Evolutionary conservation across 2,329 filamentous ascomycete genomes (phyloP).

Genomic region (Didymella segeticola): DNA sequence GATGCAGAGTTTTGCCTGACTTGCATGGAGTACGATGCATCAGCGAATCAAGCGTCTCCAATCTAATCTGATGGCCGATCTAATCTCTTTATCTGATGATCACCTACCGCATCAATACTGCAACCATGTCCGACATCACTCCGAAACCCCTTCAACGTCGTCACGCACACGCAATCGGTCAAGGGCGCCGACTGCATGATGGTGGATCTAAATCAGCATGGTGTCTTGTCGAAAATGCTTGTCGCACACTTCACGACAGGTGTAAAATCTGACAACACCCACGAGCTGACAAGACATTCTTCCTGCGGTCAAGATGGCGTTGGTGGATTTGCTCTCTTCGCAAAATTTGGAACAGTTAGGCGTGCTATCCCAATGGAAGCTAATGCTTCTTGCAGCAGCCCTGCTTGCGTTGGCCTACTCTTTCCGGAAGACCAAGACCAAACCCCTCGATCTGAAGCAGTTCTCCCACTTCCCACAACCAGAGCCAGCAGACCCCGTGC

Average conservation of each 20-base stretch:
- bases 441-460: constrained; percentile 18
- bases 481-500: constrained; percentile 20
- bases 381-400: neutral
- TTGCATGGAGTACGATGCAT: neutral
- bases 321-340: neutral
- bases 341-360: neutral
- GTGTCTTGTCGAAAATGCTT: neutral
- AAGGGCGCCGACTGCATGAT: neutral
- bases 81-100: constrained; percentile 17
- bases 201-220: neutral
- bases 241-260: neutral
- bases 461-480: constrained; percentile 28
- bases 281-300: neutral
- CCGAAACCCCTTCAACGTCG: constrained; percentile 7
- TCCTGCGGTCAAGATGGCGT: neutral
- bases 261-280: neutral
- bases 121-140: constrained; percentile 5
- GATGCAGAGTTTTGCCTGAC: constrained; percentile 14
- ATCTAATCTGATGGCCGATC: constrained; percentile 20
- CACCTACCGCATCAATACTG: constrained; percentile 5
- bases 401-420: neutral
- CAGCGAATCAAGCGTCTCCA: constrained; percentile 6
- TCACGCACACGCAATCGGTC: constrained; percentile 5
- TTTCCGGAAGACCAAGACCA: neutral
- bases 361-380: neutral